Evolutionary conservation across 2,329 filamentous ascomycete species (phyloP).

Genomic region (Fusarium falciforme): DNA sequence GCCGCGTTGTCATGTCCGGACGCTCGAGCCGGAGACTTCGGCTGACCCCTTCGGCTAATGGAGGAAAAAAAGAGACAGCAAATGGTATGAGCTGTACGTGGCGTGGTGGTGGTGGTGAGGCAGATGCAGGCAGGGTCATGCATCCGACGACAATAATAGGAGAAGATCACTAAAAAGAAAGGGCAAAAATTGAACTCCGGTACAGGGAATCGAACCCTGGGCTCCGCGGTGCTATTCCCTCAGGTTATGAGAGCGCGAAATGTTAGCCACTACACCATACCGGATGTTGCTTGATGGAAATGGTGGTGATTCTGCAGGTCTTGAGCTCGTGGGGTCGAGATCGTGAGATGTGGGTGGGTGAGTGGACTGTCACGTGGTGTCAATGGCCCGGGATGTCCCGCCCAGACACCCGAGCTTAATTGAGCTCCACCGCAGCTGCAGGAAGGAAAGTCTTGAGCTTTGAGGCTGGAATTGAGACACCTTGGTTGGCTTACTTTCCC

Average conservation of each 20-base stretch:
- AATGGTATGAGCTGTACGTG: conserved; percentile 17
- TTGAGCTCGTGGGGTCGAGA: background rate
- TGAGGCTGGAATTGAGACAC: background rate
- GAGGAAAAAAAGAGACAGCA: conserved; percentile 16
- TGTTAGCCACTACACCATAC: conserved; percentile 51
- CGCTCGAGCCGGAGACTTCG: conserved; percentile 24
- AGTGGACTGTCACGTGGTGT: background rate
- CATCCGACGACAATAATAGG: background rate
- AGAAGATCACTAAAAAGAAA: background rate
- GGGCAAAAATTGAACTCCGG: conserved; percentile 6
- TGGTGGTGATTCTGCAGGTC: background rate
- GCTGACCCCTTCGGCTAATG: conserved; percentile 19
- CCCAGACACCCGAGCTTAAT: background rate
- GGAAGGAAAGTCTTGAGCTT: conserved; percentile 11
- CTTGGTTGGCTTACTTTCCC: background rate
- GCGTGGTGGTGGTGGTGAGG: conserved; percentile 17
- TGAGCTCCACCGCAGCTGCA: conserved; percentile 21
- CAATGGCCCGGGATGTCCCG: background rate
- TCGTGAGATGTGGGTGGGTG: background rate
- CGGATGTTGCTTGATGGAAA: conserved; percentile 27
- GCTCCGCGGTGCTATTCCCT: background rate
- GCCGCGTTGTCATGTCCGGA: conserved; percentile 18
- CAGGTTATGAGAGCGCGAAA: conserved; percentile 46
- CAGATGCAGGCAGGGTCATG: conserved; percentile 12
- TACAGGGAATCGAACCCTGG: background rate